Evolutionary conservation across 345 rosid species (phyloP).

Genomic region (Abelmoschus esculentus): DNA sequence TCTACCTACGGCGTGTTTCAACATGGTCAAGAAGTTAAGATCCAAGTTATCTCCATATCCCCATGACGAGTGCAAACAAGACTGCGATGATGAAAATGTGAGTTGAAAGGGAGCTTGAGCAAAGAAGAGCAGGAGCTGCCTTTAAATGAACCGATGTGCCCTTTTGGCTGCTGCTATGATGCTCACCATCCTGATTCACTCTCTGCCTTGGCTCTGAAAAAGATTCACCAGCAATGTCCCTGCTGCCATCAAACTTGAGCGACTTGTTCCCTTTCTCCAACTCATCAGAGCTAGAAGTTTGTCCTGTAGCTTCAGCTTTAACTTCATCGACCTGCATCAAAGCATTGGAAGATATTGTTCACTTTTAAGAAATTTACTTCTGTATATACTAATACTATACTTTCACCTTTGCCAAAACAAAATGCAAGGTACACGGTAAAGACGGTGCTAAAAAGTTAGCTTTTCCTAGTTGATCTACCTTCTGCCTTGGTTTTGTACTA

Average conservation of each 20-base stretch:
- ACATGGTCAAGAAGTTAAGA: background rate
- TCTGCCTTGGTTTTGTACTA: too few relatives aligned
- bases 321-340: constrained; percentile 28
- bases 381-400: background rate
- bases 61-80: constrained; percentile 10
- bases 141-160: constrained; percentile 6
- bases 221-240: constrained; percentile 16
- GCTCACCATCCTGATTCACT: constrained; percentile 11
- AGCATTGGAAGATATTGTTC: constrained; percentile 1
- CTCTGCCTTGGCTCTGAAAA: constrained; percentile 24
- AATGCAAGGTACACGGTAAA: too few relatives aligned
- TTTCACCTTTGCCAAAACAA: too few relatives aligned
- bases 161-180: background rate
- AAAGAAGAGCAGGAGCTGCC: background rate
- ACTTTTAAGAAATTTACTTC: background rate
- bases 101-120: constrained; percentile 4
- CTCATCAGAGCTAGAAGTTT: background rate
- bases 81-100: constrained; percentile 12
- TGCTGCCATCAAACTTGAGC: constrained; percentile 7
- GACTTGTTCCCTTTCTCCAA: constrained; percentile 5
- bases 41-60: constrained; percentile 12
- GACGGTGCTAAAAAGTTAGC: too few relatives aligned
- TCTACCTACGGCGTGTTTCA: background rate
- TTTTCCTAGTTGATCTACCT: too few relatives aligned
- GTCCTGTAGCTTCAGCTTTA: constrained; percentile 11